A percentile compares a stretch with the other conserved stretches of the same genome.
Evolutionary conservation across 768 basidiomycete species (phyloP).

Genomic region (Auricularia sp.): DNA sequence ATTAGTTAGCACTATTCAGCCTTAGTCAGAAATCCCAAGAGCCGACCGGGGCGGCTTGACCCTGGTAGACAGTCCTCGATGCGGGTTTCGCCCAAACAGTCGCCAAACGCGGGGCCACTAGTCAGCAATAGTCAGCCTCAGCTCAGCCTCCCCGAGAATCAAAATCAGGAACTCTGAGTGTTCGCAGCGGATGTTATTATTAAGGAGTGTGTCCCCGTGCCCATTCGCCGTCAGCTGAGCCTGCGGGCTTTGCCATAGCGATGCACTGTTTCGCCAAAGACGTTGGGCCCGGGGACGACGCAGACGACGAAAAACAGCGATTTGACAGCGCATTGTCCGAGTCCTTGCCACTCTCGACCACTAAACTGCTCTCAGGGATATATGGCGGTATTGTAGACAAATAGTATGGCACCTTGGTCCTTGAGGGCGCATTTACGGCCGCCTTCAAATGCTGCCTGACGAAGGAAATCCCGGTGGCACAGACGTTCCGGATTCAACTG

Average conservation of each 20-base stretch:
- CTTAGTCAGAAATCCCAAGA: too few relatives aligned
- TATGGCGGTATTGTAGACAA: conserved; percentile 37
- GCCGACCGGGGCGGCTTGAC: too few relatives aligned
- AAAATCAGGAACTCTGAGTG: too few relatives aligned
- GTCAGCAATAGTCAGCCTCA: too few relatives aligned
- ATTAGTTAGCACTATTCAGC: too few relatives aligned
- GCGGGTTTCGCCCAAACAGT: too few relatives aligned
- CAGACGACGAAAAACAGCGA: conserved; percentile 61
- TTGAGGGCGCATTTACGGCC: conserved; percentile 38
- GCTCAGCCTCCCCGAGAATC: too few relatives aligned
- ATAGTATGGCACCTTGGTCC: conserved; percentile 60
- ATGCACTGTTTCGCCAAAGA: conserved; percentile 82
- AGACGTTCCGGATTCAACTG: too few relatives aligned
- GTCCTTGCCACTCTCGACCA: conserved; percentile 59
- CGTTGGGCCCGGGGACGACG: conserved; percentile 53
- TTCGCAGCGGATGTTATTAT: neutral
- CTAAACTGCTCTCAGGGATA: conserved; percentile 39
- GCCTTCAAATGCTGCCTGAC: too few relatives aligned
- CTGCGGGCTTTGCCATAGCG: conserved; percentile 19
- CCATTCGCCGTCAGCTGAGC: neutral
- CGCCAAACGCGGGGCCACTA: too few relatives aligned
- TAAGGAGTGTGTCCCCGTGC: neutral
- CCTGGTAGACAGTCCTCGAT: too few relatives aligned
- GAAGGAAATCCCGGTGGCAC: too few relatives aligned
- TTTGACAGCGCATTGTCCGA: conserved; percentile 62